Evolutionary conservation across 345 rosid species (phyloP), one percentile per base, ranked within the genome.

Genomic region (Cochlearia excelsa): DNA sequence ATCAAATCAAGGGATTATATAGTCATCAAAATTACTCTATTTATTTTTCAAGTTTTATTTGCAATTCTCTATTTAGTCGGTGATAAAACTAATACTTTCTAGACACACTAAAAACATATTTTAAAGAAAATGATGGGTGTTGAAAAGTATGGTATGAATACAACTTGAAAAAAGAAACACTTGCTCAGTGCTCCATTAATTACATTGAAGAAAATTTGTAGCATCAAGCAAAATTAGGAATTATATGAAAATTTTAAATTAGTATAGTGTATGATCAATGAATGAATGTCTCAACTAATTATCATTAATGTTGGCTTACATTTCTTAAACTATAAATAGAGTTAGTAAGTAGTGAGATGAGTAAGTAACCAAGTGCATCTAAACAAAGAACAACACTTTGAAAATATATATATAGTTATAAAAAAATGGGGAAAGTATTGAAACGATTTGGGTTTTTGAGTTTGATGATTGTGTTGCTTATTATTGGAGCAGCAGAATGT

Each of bases 401-500:
- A 29, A 27, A 16, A 47, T n/a, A 27, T 48, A 50, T 7, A 49
- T 47, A 49, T 9, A 9, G 46, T 27, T 2, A 34, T 23, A 43
- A 30, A 26, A 35, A 33, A 37, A 70, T 70, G 75, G 75, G 75
- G 61, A 71, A 71, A 65, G 51, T 40, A 46, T 57, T 56, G 45
- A 64, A 39, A 11, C 60, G 66, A 5, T n/a, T 57, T 8, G 70
- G 66, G 61, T 30, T 64, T 46, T 46, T 57, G 61, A 26, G 65
- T 39, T 51, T 71, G 70, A 64, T 71, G 50, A n/a, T 64, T 64
- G 65, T 70, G 70, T 46, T 63, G 56, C 55, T 70, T 28, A 44
- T 63, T 40, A 64, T 70, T 45, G 74, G 74, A n/a, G 65, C 31
- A 26, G 70, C 65, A 0, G 69, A 70, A 51, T 70, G 70, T 70